Evolutionary conservation across 805 yeast genomes (phyloP), one percentile per base, ranked within the genome.

Genomic region (Ogataea nitratoaversa): DNA sequence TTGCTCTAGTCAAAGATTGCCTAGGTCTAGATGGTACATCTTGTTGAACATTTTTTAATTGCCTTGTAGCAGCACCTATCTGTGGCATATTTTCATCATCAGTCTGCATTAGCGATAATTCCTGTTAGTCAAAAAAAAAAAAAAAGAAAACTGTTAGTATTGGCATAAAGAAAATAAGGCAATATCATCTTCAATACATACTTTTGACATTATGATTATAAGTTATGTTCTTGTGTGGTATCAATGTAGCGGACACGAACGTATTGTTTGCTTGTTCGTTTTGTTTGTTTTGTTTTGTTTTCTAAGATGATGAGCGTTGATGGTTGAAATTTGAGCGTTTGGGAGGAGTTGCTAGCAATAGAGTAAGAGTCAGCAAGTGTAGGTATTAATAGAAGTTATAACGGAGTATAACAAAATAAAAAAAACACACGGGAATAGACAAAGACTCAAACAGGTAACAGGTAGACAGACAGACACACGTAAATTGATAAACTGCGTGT

Each of bases 11-110:
- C 28, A 43, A 36, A 33, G 57, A 44, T 32, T 40, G 48, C 37
- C 48, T 52, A 34, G 44, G 36, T 32, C 40, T 35, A 32, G 32
- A 34, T 25, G 44, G 18, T 20, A 48, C 20, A 30, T 43, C 48
- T 30, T 36, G 39, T 35, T 11, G 34, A 29, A 27, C 30, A 27
- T 27, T 27, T 25, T 39, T 44, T 18, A 39, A 35, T 27, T n/a
- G 22, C 27, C 48, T 42, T 6, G 41, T n/a, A n/a, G n/a, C 18
- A 31, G 50, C 53, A 25, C 45, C 38, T 29, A 46, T 32, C 27
- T 49, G 56, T 19, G 49, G 54, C 30, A 56, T 46, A 38, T 59
- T 59, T 44, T 59, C 64, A 27, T 58, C 59, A 24, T 58, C 60
- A 32, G 54, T 40, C 40, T 57, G 63, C 54, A 59, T 56, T 32